Base-by-base conservation (phyloP, 495 filamentous ascomycete species). In the Penicillium waksmanii region DNA sequence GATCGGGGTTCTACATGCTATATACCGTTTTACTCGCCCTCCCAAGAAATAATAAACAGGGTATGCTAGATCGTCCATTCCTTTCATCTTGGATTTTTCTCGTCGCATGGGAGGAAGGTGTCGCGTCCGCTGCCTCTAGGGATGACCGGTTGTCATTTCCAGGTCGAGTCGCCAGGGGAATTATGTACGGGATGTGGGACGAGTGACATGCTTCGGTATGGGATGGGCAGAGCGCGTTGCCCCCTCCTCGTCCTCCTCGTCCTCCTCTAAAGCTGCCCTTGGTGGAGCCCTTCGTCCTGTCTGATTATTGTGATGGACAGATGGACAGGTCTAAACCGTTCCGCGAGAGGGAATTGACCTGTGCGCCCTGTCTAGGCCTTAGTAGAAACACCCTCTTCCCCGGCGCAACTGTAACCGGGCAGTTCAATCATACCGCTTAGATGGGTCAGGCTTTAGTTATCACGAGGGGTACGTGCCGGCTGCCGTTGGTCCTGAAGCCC, bases 1-100 rank as follows among this genome's bases (percentile, higher is more conserved):
- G 18, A 46, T 34, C 35, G 53, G 57, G 57, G 47, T 44, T 55
- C 44, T 60, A 60, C 57, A 47, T 43, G 53, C 58, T 61, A 61
- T 61, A 61, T 61, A 61, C 44, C 34, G 23, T 18, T 31, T 27
- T 21, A 15, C n/a, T 44, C 1, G 5, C 17, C 17, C 50, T 42
- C 46, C 48, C 27, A 10, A 18, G 27, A 23, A 34, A 36, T 0
- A 5, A 31, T 1, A 57, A 64, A 66, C 58, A 62, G 60, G 65
- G 62, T 53, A 62, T 64, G 64, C 19, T 54, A 56, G 58, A 62
- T 59, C 53, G 35, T 61, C 46, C 68, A 68, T 68, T 70, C 67
- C 62, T 57, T 53, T 21, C 35, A 60, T 58, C 50, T 51, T 36
- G 40, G 50, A 57, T 59, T 57, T 19, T 62, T 55, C 35, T 38